Evolutionary conservation across 805 yeast species (phyloP), one percentile per base, ranked within the genome.

Genomic region (Maudiozyma saulgeensis): DNA sequence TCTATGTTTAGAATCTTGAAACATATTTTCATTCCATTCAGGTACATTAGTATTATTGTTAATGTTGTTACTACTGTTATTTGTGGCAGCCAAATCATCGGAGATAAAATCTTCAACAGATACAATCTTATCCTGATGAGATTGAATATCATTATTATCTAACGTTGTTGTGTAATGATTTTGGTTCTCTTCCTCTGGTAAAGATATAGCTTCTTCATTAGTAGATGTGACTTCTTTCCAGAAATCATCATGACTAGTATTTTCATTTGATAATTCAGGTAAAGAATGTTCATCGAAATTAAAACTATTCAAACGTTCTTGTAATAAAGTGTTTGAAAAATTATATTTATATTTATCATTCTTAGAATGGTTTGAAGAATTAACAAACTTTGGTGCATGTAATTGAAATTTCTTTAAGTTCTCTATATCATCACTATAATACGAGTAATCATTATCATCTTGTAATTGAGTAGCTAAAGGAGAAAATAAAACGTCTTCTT

Each of bases 191-290:
- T 37, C 42, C 25, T 31, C 51, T 18, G 45, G 38, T 47, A 52
- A 49, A 31, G 54, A 54, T 26, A 60, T 47, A 2, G 61, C 58
- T 23, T 58, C 63, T 45, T 60, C 60, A 16, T 52, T 51, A n/a
- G 63, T 57, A n/a, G 53, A 44, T 13, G 53, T 56, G 18, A 64
- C 66, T 43, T 62, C 67, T 44, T 63, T 63, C 68, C 68, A 64
- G 47, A 64, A 64, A 49, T 64, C 68, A 23, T 55, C 59, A 13
- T 39, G 42, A 23, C n/a, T 39, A 19, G n/a, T 23, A 43, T 58
- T 59, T 12, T 49, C 46, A 25, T 38, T 16, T 12, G 35, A 44
- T 28, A 45, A 31, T 6, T 34, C 23, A 8, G 43, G 40, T 23
- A 38, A 41, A n/a, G 38, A 35, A n/a, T 35, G 38, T n/a, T 35